Base-by-base conservation (phyloP, 768 basidiomycete species). In the Leccinum rimulosum region DNA sequence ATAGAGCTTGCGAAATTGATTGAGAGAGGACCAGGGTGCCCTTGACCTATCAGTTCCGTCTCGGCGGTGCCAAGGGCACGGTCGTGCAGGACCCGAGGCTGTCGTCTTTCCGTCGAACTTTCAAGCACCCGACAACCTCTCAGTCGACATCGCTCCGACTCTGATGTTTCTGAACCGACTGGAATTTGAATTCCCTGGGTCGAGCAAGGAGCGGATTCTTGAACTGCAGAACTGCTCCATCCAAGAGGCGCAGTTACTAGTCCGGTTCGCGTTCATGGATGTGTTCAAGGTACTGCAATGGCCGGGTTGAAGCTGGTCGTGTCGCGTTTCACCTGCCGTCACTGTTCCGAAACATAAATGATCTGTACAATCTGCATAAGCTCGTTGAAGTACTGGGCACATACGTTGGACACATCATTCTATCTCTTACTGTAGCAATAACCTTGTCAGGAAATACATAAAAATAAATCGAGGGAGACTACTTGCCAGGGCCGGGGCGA, bases 11-110 rank as follows among this genome's bases (percentile, higher is more conserved):
- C 69, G 11, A 62, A 67, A 1, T 67, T 50, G 0, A 75, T 80
- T 43, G 76, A 76, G 72, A 66, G 59, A 22, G 6, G 66, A 82
- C 35, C 70, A 74, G 52, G 15, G 50, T 64, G 4, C 80, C 80
- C 0, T 80, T 77, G 0, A 77, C 78, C 49, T 72, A 66, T 60
- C 78, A 82, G 60, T 74, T 80, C 56, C 76, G 78, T 31, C 70
- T 79, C 8, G 75, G 75, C 6, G 81, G 80, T 15, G 77, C 72
- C n/a, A 82, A 82, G 63, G 80, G 31, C 1, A 77, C 83, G 63
- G 69, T 84, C 43, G 74, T 76, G 1, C 67, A 76, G 38, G 79
- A 84, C 59, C 73, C 75, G 6, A 66, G 58, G 3, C 68, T 81
- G 0, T 73, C 1, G 63, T 83, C 31, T 69, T 62, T 82, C 8